Evolutionary conservation across 306 rosid genomes (phyloP), one percentile per base, ranked within the genome.

Genomic region (Psophocarpus tetragonolobus): DNA sequence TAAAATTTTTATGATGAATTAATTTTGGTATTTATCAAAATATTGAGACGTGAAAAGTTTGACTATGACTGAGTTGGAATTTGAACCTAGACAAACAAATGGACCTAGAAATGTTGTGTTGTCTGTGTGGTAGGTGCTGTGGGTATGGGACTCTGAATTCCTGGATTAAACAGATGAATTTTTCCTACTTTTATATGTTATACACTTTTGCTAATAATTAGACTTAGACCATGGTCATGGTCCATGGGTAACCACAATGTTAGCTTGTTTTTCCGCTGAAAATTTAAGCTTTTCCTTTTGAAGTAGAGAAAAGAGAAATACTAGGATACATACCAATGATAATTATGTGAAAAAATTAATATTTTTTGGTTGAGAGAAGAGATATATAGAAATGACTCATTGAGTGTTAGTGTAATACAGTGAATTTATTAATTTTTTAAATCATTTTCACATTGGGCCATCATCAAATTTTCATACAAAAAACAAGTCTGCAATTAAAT

Each of bases 41-140:
- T 15, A 63, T 5, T 58, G 38, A 77, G 56, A 11, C 24, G 6
- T 10, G 15, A 24, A 21, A 32, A 64, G 67, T 64, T 39, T 80
- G 75, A 64, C 48, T 44, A 38, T 44, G 61, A 78, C 48, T 18
- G 80, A 53, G 24, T 24, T 63, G 75, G 68, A 64, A 42, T 24
- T 63, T 70, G 68, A 64, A 42, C 26, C 8, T n/a, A 1, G 71
- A 77, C 53, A 36, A 30, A 36, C 4, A 67, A 57, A 78, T 56
- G 62, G 51, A 44, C 14, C 14, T 58, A 14, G 54, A 26, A 26
- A 48, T 30, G 57, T 13, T 68, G 35, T 26, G 1, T 61, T 23
- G 23, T 14, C 75, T 75, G 71, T 30, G 18, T 36, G 51, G 84
- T 60, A 26, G 73, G 35, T 74, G 54, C 69, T 18, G 60, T 53